Evolutionary conservation across 1,139 yeast genomes (phyloP).

Genomic region (Blastobotrys aristatus): DNA sequence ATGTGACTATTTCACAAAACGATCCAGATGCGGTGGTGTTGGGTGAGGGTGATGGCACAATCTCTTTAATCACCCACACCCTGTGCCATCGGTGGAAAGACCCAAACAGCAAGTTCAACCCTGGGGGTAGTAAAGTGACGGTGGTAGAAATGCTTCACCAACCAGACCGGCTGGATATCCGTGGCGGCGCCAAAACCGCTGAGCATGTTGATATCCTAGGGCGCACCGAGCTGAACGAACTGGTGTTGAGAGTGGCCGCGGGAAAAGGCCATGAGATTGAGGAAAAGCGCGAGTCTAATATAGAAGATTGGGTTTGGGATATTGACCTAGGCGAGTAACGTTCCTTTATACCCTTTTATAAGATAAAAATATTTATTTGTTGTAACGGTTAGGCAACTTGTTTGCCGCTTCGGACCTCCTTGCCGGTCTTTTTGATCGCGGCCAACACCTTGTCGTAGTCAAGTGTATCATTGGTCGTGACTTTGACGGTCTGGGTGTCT

Average conservation of each 20-base stretch:
- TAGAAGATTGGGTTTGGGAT: conserved; percentile 52
- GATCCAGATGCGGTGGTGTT: conserved; percentile 62
- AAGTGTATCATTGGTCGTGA: conserved; percentile 49
- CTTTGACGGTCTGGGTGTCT: conserved; percentile 78
- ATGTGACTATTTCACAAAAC: conserved; percentile 59
- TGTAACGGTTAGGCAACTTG: too few species aligned
- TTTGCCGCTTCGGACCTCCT: conserved; percentile 66
- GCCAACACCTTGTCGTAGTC: conserved; percentile 72
- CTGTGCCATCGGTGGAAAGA: conserved; percentile 85
- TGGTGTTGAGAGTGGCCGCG: conserved; percentile 73
- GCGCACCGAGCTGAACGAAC: conserved; percentile 83
- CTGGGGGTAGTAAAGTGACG: conserved; percentile 65
- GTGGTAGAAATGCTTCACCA: conserved; percentile 89
- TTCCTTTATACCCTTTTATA: neutral
- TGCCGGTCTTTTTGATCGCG: conserved; percentile 87
- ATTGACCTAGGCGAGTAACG: conserved; percentile 39
- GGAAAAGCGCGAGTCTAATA: conserved; percentile 54
- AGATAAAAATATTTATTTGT: neutral
- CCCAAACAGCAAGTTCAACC: conserved; percentile 66
- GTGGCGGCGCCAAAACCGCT: conserved; percentile 97
- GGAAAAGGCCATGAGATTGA: conserved; percentile 68
- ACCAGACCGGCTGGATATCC: conserved; percentile 86
- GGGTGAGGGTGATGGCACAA: conserved; percentile 96
- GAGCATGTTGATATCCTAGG: conserved; percentile 97
- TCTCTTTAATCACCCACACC: conserved; percentile 76